phyloP scores from a whole-genome alignment of 2,329 filamentous ascomycete species.

The Didymella glomerata region DNA sequence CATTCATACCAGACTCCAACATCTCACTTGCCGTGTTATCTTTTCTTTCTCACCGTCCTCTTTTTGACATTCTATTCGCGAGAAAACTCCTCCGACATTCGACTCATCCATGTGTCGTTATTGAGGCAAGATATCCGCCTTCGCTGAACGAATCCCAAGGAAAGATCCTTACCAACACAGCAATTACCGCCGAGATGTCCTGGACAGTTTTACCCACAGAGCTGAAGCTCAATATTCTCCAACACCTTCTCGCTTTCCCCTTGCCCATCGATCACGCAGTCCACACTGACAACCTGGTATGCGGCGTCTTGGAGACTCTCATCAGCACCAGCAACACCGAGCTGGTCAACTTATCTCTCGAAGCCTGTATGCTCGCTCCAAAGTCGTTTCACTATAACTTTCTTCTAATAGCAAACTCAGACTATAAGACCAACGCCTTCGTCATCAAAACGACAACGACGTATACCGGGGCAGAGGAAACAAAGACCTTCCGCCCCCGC shows the following conservation, averaged over 20 bases:
- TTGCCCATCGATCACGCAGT: neutral
- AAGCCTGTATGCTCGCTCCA: neutral
- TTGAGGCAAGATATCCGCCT: neutral
- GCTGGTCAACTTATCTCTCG: neutral
- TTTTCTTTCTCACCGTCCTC: neutral
- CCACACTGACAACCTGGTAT: neutral
- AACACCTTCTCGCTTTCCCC: neutral
- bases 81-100: neutral
- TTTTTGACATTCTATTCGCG: neutral
- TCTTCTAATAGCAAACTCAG: neutral
- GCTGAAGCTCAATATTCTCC: neutral
- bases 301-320: neutral
- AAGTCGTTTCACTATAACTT: neutral
- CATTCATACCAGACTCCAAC: neutral
- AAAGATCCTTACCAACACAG: neutral
- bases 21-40: neutral
- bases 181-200: neutral
- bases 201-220: neutral
- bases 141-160: neutral
- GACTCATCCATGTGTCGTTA: neutral
- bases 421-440: constrained; percentile 2
- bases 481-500: neutral
- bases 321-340: neutral
- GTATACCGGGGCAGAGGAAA: neutral
- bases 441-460: neutral